These are phyloP conservation scores for Agroathelia rolfsii DNA, from an alignment of 1,284 basidiomycete genomes.

Conservation along the genomic window DNA sequence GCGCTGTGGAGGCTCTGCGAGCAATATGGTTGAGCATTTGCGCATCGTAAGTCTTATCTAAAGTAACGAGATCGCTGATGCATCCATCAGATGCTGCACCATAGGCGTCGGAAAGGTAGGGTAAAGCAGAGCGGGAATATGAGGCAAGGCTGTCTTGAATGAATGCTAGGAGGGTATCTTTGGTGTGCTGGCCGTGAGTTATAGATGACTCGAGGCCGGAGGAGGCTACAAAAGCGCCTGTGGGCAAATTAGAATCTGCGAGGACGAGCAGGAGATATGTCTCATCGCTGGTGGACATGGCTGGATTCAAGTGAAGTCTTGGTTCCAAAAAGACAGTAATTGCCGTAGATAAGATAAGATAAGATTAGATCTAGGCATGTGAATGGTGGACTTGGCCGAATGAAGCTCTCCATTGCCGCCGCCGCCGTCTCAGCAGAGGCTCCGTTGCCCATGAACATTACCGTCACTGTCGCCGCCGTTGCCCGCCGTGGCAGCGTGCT, in stretches of 20 bases:
- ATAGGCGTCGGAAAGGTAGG: conserved; percentile 71
- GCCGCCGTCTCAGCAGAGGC: too few relatives aligned
- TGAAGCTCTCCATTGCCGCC: too few relatives aligned
- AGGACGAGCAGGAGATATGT: conserved; percentile 64
- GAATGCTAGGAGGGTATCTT: conserved; percentile 43
- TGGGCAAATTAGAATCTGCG: conserved; percentile 77
- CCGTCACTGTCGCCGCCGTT: too few relatives aligned
- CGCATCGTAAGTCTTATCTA: conserved; percentile 77
- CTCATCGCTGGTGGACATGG: conserved; percentile 38
- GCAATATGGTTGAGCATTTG: conserved; percentile 88
- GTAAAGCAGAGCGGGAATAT: conserved; percentile 67
- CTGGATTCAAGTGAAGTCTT: too few relatives aligned
- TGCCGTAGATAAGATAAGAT: too few relatives aligned
- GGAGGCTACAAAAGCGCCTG: conserved; percentile 86
- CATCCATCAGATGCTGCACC: conserved; percentile 20
- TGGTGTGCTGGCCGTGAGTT: conserved; percentile 58
- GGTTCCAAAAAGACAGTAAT: too few relatives aligned
- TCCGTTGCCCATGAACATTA: too few relatives aligned
- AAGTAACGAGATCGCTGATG: conserved; percentile 28
- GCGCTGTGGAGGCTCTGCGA: conserved; percentile 79
- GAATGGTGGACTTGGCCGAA: too few relatives aligned
- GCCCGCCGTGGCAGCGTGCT: too few relatives aligned
- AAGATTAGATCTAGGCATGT: too few relatives aligned
- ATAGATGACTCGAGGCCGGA: conserved; percentile 86
- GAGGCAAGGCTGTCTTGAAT: conserved; percentile 60